Evolutionary conservation across 1,139 yeast genomes (phyloP), one percentile per base, ranked within the genome.

Genomic region (Hansenula sp.): DNA sequence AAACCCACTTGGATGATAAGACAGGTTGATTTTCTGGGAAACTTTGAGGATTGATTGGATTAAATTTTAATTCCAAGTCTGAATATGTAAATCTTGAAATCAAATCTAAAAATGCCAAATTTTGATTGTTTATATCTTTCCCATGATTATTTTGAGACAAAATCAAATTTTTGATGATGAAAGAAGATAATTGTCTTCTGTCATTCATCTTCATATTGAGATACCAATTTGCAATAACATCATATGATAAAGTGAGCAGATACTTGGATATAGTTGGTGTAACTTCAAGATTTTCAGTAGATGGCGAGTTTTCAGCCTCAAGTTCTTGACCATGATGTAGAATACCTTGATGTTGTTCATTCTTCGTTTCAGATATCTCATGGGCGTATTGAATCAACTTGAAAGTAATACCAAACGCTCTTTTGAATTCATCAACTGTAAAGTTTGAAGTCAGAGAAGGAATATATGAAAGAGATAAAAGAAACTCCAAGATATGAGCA

Each of bases 351-450:
- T 44, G 55, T 26, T 40, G 48, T 29, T 38, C 43, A 37, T 47
- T 53, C 29, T 49, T 52, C 38, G 62, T 47, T 26, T 57, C 61
- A 32, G 61, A 39, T 26, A 71, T 59, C 51, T 84, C 88, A 41
- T 74, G 70, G 1, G 89, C 78, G 54, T 79, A 82, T 54, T 84
- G 87, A 43, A 87, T 82, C 53, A 81, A 83, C 51, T 82, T 82
- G 64, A 87, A 84, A 1, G 90, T 84, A 57, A 87, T 84, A 0
- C 87, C 96, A 65, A 87, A 85, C 1, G 88, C 87, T 37, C 90
- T 69, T 51, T 80, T 82, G 56, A 75, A 83, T 53, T 88, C 96
- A 40, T 84, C 95, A 31, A 73, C 72, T 3, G 87, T 83, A 56
- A 87, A 82, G 52, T 82, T 82, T 1, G 85, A 74, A 0, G 86